phyloP scores from a whole-genome alignment of 2,329 filamentous ascomycete genomes.

The Colletotrichum navitas region DNA sequence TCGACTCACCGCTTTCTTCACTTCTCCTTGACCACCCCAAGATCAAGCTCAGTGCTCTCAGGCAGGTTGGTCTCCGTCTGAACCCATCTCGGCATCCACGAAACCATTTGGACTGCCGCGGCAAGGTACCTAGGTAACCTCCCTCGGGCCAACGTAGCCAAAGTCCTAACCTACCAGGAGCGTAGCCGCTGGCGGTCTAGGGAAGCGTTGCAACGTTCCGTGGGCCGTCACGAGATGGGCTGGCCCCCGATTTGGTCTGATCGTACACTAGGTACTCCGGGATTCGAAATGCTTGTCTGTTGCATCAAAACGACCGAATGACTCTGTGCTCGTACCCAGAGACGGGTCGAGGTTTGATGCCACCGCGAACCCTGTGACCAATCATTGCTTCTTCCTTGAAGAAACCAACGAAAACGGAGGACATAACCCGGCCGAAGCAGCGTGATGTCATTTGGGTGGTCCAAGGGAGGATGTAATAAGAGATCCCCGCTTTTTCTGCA shows the following conservation, averaged over 20 bases:
- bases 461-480: neutral
- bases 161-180: neutral
- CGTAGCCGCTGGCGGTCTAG: slow-evolving; percentile 24
- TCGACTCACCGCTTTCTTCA: slow-evolving; percentile 11
- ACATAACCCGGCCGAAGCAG: slow-evolving; percentile 14
- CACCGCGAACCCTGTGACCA: neutral
- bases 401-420: slow-evolving; percentile 24
- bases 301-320: slow-evolving; percentile 31
- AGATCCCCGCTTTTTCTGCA: slow-evolving; percentile 35
- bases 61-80: neutral
- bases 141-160: neutral
- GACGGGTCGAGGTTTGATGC: slow-evolving; percentile 13
- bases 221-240: slow-evolving; percentile 25
- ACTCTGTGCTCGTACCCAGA: slow-evolving; percentile 3
- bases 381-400: slow-evolving; percentile 15
- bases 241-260: slow-evolving; percentile 22
- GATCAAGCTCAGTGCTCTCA: slow-evolving; percentile 7
- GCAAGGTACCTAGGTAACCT: neutral
- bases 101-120: slow-evolving; percentile 18
- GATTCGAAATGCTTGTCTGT: slow-evolving; percentile 10
- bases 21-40: slow-evolving; percentile 13
- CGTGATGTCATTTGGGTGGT: slow-evolving; percentile 34
- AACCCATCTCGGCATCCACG: slow-evolving; percentile 18
- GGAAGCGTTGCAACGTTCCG: slow-evolving; percentile 35
- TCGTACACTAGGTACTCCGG: neutral